Conservation (phyloP, 148 eudicot genomes). For the Gaultheria prostrata region DNA sequence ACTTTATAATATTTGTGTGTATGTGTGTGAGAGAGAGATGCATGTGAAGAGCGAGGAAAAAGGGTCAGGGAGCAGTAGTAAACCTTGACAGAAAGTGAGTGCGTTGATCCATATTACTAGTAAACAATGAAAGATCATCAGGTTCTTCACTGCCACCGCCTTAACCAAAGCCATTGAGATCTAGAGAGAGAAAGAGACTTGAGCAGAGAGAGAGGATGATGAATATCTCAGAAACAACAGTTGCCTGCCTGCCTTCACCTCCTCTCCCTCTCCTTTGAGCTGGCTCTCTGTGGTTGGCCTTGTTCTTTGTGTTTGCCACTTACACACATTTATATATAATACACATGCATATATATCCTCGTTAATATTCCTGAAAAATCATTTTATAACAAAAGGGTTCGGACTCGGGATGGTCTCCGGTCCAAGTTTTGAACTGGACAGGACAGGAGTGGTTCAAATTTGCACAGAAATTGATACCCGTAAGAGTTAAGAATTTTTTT, state of each 20-base stretch:
- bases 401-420: too few species aligned
- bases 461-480: too few species aligned
- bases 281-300: conserved; percentile 67
- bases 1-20: too few species aligned
- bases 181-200: conserved; percentile 25
- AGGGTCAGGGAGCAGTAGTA: neutral
- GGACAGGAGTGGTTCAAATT: too few species aligned
- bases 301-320: conserved; percentile 21
- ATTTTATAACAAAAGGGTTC: too few species aligned
- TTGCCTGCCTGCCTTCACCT: neutral
- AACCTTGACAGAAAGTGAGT: conserved; percentile 25
- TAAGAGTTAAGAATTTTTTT: too few species aligned
- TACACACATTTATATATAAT: neutral
- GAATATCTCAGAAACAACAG: conserved; percentile 1
- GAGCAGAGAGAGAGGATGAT: neutral
- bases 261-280: conserved; percentile 11
- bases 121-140: neutral
- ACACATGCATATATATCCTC: neutral
- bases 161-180: conserved; percentile 24
- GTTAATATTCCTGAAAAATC: neutral
- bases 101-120: conserved; percentile 11
- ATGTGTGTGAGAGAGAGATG: neutral
- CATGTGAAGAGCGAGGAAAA: neutral
- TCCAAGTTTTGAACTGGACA: too few species aligned
- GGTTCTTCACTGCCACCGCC: neutral